Conservation (phyloP, 2,329 filamentous ascomycete genomes). For the Colletotrichum tanaceti region DNA sequence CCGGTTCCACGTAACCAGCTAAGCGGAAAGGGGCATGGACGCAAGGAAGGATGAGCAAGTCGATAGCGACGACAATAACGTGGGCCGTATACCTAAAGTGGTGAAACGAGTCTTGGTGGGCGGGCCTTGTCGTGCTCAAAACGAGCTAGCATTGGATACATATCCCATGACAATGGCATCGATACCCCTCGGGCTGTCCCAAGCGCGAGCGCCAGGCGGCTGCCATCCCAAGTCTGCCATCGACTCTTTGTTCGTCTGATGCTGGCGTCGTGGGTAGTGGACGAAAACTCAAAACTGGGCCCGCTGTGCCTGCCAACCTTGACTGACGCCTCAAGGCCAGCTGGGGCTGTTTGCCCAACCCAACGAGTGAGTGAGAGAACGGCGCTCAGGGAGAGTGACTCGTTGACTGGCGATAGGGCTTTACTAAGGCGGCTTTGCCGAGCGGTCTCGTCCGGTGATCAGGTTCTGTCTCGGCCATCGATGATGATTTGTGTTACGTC, state of each 20-base stretch:
- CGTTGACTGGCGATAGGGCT: conserved; percentile 18
- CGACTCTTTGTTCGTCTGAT: conserved; percentile 35
- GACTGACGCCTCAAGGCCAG: not conserved
- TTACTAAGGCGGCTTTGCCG: not conserved
- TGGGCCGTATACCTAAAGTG: conserved; percentile 29
- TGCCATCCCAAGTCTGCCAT: conserved; percentile 27
- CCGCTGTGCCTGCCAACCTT: conserved; percentile 1
- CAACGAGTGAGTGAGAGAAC: not conserved
- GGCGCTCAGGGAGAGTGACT: conserved; percentile 28
- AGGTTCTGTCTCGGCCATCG: conserved; percentile 9
- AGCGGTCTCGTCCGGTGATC: conserved; percentile 23
- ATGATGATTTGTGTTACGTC: conserved; percentile 1
- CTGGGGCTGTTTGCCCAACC: conserved; percentile 10
- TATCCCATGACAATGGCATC: conserved; percentile 26
- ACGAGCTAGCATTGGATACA: conserved; percentile 15
- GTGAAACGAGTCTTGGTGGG: conserved; percentile 30
- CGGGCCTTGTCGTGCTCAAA: conserved; percentile 20
- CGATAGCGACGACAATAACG: conserved; percentile 12
- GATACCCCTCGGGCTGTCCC: conserved; percentile 16
- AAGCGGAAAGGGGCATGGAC: conserved; percentile 32
- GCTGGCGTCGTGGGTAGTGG: conserved; percentile 11
- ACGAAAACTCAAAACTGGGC: conserved; percentile 9
- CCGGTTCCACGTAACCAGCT: conserved; percentile 35
- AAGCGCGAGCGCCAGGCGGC: conserved; percentile 30
- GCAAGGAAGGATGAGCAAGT: not conserved